A percentile compares a stretch with the other conserved stretches of the same genome.
phyloP scores from a whole-genome alignment of 371 early-diverging fungal species.

The Catenaria anguillulae region DNA sequence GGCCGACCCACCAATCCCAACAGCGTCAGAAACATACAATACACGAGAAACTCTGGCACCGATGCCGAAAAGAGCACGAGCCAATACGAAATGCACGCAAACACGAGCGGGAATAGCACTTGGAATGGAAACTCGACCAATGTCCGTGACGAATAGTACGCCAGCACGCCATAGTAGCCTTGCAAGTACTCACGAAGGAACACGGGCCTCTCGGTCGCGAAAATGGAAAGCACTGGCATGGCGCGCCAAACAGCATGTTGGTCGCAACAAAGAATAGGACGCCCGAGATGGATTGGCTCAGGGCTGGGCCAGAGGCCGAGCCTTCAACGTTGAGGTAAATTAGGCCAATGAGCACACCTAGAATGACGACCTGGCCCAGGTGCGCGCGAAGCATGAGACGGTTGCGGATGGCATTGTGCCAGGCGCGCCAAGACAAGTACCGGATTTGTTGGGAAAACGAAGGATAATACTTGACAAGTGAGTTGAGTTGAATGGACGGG shows the following conservation, averaged over 20 bases:
- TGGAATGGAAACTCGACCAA: conserved; percentile 37
- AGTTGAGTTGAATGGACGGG: neutral
- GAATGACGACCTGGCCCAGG: conserved; percentile 18
- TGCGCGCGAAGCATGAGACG: conserved; percentile 18
- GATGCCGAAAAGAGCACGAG: conserved; percentile 30
- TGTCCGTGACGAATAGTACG: conserved; percentile 36
- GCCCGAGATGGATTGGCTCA: conserved; percentile 36
- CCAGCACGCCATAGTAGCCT: conserved; percentile 40
- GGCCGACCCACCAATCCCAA: conserved; percentile 22
- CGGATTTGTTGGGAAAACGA: neutral
- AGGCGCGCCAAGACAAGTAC: conserved; percentile 16
- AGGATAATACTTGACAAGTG: conserved; percentile 4
- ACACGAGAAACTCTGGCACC: conserved; percentile 27
- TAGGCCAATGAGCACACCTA: conserved; percentile 26
- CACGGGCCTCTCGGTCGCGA: conserved; percentile 33
- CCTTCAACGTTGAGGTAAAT: conserved; percentile 15
- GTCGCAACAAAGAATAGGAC: conserved; percentile 38
- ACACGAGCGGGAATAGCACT: conserved; percentile 26
- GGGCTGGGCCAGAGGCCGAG: conserved; percentile 3
- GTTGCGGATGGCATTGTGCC: conserved; percentile 22
- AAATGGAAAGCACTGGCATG: conserved; percentile 32
- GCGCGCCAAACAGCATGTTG: conserved; percentile 26
- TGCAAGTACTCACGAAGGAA: conserved; percentile 41
- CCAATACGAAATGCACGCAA: conserved; percentile 32
- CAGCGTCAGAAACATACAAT: conserved; percentile 11